Conservation (phyloP, 768 basidiomycete species). For the Chalciporus chontae region DNA sequence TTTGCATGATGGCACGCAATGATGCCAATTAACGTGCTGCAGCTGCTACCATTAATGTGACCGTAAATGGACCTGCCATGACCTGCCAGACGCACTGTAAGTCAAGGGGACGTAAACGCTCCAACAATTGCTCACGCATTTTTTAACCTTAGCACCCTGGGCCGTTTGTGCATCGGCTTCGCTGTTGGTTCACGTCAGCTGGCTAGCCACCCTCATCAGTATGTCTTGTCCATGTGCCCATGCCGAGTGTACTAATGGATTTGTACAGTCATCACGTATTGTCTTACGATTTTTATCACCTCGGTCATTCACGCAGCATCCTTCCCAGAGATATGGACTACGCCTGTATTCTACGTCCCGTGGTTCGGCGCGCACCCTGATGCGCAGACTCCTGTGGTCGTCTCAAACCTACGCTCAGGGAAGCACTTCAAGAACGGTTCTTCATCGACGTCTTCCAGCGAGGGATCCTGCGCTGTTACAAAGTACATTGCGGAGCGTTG, state of each 20-base stretch:
- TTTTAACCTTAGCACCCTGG: constrained; percentile 33
- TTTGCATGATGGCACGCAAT: background rate
- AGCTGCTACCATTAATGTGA: constrained; percentile 50
- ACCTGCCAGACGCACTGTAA: constrained; percentile 36
- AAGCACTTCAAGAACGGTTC: constrained; percentile 8
- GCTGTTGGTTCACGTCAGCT: constrained; percentile 44
- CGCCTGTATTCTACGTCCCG: constrained; percentile 46
- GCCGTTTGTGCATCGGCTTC: constrained; percentile 45
- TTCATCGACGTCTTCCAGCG: constrained; percentile 9
- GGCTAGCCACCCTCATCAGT: constrained; percentile 49
- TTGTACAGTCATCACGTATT: constrained; percentile 48
- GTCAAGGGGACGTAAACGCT: constrained; percentile 8
- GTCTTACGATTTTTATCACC: constrained; percentile 48
- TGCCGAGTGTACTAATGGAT: background rate
- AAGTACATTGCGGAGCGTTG: constrained; percentile 31
- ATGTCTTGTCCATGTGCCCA: constrained; percentile 19
- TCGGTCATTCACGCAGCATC: constrained; percentile 41
- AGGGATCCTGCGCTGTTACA: constrained; percentile 21
- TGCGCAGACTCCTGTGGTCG: background rate
- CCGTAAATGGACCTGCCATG: constrained; percentile 40
- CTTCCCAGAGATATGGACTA: constrained; percentile 50
- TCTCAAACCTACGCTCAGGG: constrained; percentile 6
- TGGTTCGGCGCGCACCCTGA: constrained; percentile 47
- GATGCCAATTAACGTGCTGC: background rate
- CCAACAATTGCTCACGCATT: constrained; percentile 3